Conservation (phyloP, 805 yeast species). For the Ogataea wickerhamii region DNA sequence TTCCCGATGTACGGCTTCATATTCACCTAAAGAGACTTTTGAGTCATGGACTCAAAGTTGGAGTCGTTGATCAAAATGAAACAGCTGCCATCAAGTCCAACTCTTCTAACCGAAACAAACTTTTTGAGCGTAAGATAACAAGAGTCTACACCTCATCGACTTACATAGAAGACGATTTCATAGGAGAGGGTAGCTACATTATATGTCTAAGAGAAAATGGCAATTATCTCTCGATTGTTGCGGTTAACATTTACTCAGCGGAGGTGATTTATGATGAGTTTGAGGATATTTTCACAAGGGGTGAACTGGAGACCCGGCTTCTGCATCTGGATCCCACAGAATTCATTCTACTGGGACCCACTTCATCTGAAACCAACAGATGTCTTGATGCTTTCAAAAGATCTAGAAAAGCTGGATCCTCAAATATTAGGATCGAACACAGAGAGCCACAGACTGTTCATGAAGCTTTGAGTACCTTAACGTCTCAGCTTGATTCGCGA, state of each 20-base stretch:
- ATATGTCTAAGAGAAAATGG: constrained; percentile 39
- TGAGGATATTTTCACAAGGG: constrained; percentile 52
- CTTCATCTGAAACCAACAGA: constrained; percentile 34
- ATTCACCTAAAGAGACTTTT: constrained; percentile 73
- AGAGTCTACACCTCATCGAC: constrained; percentile 82
- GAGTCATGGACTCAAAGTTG: constrained; percentile 73
- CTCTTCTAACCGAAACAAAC: constrained; percentile 46
- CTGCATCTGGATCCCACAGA: constrained; percentile 77
- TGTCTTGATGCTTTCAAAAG: constrained; percentile 20
- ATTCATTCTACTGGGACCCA: constrained; percentile 45
- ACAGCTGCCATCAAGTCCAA: constrained; percentile 67
- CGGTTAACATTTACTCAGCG: constrained; percentile 72
- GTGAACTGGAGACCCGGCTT: constrained; percentile 69
- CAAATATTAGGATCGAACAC: constrained; percentile 11
- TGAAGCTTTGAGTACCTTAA: constrained; percentile 11
- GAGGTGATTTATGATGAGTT: constrained; percentile 72
- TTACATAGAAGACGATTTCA: constrained; percentile 49
- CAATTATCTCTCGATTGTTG: constrained; percentile 44
- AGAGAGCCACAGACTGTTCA: constrained; percentile 3
- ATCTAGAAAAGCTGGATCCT: constrained; percentile 1
- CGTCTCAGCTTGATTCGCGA: constrained; percentile 7
- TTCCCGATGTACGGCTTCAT: constrained; percentile 74
- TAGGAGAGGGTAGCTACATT: constrained; percentile 39
- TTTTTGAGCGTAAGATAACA: constrained; percentile 67
- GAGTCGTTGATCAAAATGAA: constrained; percentile 81